Conservation (phyloP, 805 yeast genomes). For the Myxozyma vanderwaltii region DNA sequence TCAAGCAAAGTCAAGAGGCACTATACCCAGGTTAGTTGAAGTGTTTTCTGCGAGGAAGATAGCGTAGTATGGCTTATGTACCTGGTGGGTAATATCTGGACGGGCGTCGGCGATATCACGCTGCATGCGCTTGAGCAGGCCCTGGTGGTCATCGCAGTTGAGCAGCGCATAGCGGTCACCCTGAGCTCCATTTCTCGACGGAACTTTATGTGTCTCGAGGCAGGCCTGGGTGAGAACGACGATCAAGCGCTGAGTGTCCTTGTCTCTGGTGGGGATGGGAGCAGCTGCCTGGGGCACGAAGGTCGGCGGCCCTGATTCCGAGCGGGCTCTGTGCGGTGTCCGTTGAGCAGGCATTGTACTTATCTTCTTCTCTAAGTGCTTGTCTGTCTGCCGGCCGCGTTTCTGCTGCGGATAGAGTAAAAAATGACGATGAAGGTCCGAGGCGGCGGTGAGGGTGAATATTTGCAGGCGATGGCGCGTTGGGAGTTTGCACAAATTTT, state of each 20-base stretch:
- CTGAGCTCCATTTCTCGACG: conserved; percentile 63
- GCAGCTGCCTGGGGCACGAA: conserved; percentile 88
- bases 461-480: too few relatives aligned
- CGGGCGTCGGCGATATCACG: conserved; percentile 97
- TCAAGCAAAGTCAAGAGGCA: conserved; percentile 91
- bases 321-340: conserved; percentile 37
- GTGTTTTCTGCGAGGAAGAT: too few relatives aligned
- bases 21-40: too few relatives aligned
- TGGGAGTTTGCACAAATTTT: conserved; percentile 12
- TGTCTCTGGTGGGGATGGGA: conserved; percentile 79
- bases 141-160: conserved; percentile 98
- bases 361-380: too few relatives aligned
- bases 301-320: conserved; percentile 51
- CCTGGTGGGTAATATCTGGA: conserved; percentile 98
- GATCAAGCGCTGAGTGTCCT: conserved; percentile 77
- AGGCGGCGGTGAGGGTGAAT: too few relatives aligned
- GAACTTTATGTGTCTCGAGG: conserved; percentile 86
- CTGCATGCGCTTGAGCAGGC: conserved; percentile 90
- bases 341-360: conserved; percentile 53
- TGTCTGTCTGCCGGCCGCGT: too few relatives aligned
- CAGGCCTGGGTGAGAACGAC: conserved; percentile 97
- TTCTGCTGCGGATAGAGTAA: too few relatives aligned
- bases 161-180: conserved; percentile 91
- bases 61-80: neutral
- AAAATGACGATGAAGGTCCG: too few relatives aligned